phyloP scores from a whole-genome alignment of 305 asterid species.

The Lippia alba region DNA sequence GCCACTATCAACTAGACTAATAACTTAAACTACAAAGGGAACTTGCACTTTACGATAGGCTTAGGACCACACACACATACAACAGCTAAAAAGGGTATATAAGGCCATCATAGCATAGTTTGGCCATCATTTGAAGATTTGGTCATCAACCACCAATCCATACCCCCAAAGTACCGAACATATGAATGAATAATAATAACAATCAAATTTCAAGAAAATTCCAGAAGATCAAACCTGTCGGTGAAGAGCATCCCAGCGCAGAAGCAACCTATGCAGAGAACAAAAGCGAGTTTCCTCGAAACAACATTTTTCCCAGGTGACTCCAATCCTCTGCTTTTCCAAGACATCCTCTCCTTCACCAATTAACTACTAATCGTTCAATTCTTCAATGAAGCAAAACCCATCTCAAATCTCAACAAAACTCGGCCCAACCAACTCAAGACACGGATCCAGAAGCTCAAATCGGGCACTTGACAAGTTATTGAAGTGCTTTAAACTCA shows the following conservation, averaged over 20 bases:
- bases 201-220: background rate
- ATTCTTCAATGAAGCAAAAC: constrained; percentile 39
- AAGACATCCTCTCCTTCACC: constrained; percentile 59
- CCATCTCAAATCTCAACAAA: constrained; percentile 40
- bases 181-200: background rate
- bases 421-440: constrained; percentile 23
- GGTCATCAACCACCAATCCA: constrained; percentile 27
- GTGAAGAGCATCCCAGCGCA: constrained; percentile 96
- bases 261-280: constrained; percentile 88
- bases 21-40: background rate
- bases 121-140: constrained; percentile 21
- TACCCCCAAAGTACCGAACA: background rate
- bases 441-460: constrained; percentile 41
- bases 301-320: constrained; percentile 54
- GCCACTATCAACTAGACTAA: constrained; percentile 32
- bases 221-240: constrained; percentile 65
- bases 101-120: background rate
- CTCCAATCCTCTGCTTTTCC: constrained; percentile 86
- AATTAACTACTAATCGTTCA: constrained; percentile 36
- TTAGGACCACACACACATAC: background rate
- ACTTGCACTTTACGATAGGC: constrained; percentile 32
- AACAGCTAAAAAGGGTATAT: background rate
- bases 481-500: constrained; percentile 9
- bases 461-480: constrained; percentile 28
- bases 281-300: constrained; percentile 67